Conservation (phyloP, 768 basidiomycete species). For the Calocybe indica region DNA sequence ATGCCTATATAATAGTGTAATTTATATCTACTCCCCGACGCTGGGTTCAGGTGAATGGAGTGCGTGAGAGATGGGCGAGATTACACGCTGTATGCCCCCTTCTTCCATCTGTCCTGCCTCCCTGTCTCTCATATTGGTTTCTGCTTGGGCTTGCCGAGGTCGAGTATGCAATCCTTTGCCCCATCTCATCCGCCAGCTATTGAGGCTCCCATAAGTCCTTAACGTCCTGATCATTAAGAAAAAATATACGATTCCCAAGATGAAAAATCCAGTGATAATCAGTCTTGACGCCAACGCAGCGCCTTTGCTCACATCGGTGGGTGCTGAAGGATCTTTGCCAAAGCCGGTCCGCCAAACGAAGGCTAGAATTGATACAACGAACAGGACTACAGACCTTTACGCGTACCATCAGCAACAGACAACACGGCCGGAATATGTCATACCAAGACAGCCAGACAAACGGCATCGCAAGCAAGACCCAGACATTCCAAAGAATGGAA, state of each 20-base stretch:
- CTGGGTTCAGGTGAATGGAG: no score
- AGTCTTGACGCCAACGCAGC: conserved; percentile 40
- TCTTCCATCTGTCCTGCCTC: no score
- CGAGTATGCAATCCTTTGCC: conserved; percentile 4
- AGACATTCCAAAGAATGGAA: conserved; percentile 44
- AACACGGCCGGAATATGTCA: neutral
- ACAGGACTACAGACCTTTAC: conserved; percentile 58
- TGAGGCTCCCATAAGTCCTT: conserved; percentile 41
- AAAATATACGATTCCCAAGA: conserved; percentile 54
- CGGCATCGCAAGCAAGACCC: conserved; percentile 59
- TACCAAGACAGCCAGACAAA: conserved; percentile 68
- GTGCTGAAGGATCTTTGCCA: conserved; percentile 17
- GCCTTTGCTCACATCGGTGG: conserved; percentile 7
- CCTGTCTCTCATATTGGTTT: no score
- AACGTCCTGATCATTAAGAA: conserved; percentile 53
- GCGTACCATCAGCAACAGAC: neutral
- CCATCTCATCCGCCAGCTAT: conserved; percentile 12
- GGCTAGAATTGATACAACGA: conserved; percentile 53
- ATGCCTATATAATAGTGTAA: no score
- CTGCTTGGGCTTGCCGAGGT: no score
- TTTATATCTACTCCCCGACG: no score
- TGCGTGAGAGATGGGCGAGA: no score
- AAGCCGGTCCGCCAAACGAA: conserved; percentile 68
- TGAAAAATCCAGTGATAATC: conserved; percentile 43
- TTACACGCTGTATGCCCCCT: no score